Conservation (phyloP, 148 eudicot species). For the Cornus florida region DNA sequence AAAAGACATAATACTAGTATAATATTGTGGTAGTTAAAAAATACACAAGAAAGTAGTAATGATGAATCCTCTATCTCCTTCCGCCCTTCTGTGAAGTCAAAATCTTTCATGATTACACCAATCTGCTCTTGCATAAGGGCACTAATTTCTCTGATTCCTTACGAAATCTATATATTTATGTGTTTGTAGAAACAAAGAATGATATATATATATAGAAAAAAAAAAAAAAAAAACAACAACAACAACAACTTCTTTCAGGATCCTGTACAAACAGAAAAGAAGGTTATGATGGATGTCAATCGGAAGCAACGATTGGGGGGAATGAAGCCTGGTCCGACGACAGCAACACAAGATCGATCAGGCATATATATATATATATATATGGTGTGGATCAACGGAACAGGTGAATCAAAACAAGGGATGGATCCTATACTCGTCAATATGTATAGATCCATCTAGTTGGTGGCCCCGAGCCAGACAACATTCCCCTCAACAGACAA, state of each 20-base stretch:
- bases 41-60: neutral
- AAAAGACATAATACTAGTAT: neutral
- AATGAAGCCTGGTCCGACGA: slow-evolving; percentile 73
- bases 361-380: too few species aligned
- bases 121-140: slow-evolving; percentile 16
- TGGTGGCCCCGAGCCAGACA: slow-evolving; percentile 46
- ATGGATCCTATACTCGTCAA: too few species aligned
- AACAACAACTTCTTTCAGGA: too few species aligned
- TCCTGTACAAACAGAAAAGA: neutral
- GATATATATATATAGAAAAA: too few species aligned
- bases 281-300: neutral
- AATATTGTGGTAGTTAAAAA: too few species aligned
- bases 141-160: neutral
- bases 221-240: neutral
- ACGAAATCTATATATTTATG: neutral
- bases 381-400: too few species aligned
- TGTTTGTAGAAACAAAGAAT: too few species aligned
- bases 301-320: slow-evolving; percentile 50
- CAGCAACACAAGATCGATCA: slow-evolving; percentile 22
- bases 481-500: slow-evolving; percentile 40
- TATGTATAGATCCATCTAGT: slow-evolving; percentile 4
- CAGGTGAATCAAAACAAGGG: too few species aligned
- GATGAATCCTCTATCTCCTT: neutral
- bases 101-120: slow-evolving; percentile 26
- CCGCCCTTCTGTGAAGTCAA: slow-evolving; percentile 11